phyloP scores from a whole-genome alignment of 768 basidiomycete genomes.

The Dioszegia aurantiaca region DNA sequence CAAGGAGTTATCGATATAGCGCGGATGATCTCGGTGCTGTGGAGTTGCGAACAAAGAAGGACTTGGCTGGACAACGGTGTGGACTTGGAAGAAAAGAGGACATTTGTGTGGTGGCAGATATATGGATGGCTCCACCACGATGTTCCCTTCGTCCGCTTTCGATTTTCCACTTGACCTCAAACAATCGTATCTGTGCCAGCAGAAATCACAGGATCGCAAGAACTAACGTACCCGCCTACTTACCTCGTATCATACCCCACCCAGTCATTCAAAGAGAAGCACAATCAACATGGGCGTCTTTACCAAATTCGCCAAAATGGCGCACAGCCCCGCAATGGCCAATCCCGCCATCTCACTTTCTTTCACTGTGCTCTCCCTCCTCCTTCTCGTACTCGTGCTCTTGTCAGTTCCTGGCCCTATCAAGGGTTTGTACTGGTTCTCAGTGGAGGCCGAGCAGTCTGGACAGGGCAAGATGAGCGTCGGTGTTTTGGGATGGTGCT shows the following conservation, averaged over 20 bases:
- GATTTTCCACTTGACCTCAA: too few relatives aligned
- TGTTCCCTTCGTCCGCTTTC: not conserved
- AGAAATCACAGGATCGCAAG: too few relatives aligned
- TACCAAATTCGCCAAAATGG: not conserved
- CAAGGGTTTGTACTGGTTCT: slow-evolving; percentile 50
- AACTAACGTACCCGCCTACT: too few relatives aligned
- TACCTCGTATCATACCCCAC: too few relatives aligned
- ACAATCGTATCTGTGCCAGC: too few relatives aligned
- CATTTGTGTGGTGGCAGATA: not conserved
- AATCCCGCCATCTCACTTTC: slow-evolving; percentile 42
- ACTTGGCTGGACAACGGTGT: not conserved
- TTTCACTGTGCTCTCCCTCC: slow-evolving; percentile 39
- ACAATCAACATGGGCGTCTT: slow-evolving; percentile 2
- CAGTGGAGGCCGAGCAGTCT: slow-evolving; percentile 24
- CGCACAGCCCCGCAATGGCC: slow-evolving; percentile 22
- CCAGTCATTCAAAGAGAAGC: too few relatives aligned
- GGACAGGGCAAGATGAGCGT: slow-evolving; percentile 26
- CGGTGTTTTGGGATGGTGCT: slow-evolving; percentile 50
- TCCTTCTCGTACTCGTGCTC: slow-evolving; percentile 47
- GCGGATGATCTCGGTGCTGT: not conserved
- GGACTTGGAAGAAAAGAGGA: not conserved
- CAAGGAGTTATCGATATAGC: not conserved
- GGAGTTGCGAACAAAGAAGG: not conserved
- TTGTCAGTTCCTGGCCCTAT: slow-evolving; percentile 51
- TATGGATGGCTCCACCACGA: not conserved